Conservation (phyloP, 1,284 basidiomycete species). For the Ganoderma sp. region DNA sequence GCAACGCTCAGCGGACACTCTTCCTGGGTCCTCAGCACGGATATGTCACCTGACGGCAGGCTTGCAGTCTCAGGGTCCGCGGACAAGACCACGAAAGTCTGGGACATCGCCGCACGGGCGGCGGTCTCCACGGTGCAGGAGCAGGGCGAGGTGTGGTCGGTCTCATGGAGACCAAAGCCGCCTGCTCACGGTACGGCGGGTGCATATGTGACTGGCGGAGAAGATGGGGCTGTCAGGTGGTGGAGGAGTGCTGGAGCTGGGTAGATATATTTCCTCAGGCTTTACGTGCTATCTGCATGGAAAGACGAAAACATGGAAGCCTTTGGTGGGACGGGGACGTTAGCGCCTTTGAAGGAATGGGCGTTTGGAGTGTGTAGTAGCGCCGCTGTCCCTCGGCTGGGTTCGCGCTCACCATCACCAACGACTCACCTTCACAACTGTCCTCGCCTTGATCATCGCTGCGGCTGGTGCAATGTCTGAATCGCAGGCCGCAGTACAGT, state of each 20-base stretch:
- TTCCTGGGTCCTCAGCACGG: conserved; percentile 84
- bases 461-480: not conserved
- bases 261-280: conserved; percentile 24
- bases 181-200: conserved; percentile 59
- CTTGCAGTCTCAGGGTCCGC: conserved; percentile 83
- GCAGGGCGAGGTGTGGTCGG: conserved; percentile 83
- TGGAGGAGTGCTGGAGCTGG: conserved; percentile 70
- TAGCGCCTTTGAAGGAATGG: not conserved
- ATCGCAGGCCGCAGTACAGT: not conserved
- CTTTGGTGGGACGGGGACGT: too few species aligned
- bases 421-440: not conserved
- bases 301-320: not conserved
- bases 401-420: not conserved
- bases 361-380: too few species aligned
- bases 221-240: conserved; percentile 80
- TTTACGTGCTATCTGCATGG: not conserved
- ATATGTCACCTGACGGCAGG: conserved; percentile 80
- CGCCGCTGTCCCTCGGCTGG: not conserved
- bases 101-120: conserved; percentile 82
- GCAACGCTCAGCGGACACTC: conserved; percentile 84
- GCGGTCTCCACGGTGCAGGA: conserved; percentile 81
- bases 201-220: conserved; percentile 81
- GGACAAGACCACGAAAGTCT: conserved; percentile 85
- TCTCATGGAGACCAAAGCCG: conserved; percentile 79
- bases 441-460: not conserved